These are phyloP conservation scores for Lasiodiplodia citricola DNA, from an alignment of 2,329 filamentous ascomycete genomes.

Conservation along the genomic window DNA sequence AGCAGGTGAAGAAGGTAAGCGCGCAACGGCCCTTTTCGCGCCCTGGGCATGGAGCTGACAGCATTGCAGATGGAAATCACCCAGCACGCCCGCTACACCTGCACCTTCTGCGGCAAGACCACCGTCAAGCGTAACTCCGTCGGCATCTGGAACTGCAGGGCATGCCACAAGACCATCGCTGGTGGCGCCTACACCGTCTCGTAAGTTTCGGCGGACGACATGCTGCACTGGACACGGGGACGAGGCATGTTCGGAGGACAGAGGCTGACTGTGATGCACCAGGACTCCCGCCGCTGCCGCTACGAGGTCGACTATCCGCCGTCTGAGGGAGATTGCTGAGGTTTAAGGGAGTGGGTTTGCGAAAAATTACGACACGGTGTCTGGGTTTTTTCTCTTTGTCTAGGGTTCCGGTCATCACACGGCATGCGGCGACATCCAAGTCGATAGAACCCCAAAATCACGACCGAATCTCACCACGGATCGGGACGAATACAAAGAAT, in stretches of 20 bases:
- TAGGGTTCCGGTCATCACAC: conserved; percentile 28
- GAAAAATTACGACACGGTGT: conserved; percentile 26
- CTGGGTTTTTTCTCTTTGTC: conserved; percentile 27
- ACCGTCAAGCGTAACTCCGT: conserved; percentile 87
- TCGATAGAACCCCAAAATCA: conserved; percentile 27
- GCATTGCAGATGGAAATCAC: conserved; percentile 78
- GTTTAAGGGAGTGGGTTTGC: conserved; percentile 63
- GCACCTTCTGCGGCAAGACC: conserved; percentile 98
- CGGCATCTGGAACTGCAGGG: conserved; percentile 96
- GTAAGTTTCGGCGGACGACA: conserved; percentile 65
- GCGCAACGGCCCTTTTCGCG: neutral
- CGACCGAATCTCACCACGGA: conserved; percentile 27
- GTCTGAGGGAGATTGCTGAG: conserved; percentile 96
- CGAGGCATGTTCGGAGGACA: neutral
- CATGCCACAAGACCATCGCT: conserved; percentile 92
- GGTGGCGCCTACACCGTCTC: conserved; percentile 95
- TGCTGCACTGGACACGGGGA: neutral
- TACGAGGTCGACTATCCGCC: conserved; percentile 94
- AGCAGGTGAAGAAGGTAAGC: conserved; percentile 86
- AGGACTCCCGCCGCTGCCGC: conserved; percentile 92
- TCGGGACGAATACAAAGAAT: conserved; percentile 29
- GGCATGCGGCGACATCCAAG: conserved; percentile 27
- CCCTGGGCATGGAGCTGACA: conserved; percentile 7
- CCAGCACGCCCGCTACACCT: conserved; percentile 85
- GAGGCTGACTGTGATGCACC: conserved; percentile 32